Evolutionary conservation across 2,329 filamentous ascomycete genomes (phyloP), one percentile per base, ranked within the genome.

Genomic region (Myotisia sp.): DNA sequence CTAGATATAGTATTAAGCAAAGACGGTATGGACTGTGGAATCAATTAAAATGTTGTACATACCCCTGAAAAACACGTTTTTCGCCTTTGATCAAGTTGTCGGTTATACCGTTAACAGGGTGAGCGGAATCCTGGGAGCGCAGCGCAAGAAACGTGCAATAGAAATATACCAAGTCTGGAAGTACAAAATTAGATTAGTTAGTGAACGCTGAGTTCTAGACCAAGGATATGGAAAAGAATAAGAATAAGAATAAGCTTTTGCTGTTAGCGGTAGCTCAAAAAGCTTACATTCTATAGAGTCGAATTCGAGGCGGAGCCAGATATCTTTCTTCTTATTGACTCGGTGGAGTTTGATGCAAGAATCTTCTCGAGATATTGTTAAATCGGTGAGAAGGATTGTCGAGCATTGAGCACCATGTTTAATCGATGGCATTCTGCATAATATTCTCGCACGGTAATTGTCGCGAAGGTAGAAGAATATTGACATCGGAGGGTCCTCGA

Each of bases 301-400:
- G 48, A 74, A 75, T 20, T 66, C 64, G 8, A 75, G 51, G 33
- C 59, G 62, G 2, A 67, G 62, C 70, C 70, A 74, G 5, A 68
- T 45, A 13, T 63, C 53, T 14, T 62, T 4, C 53, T 49, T 16
- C 42, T 43, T 12, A 40, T 41, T 5, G 48, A 51, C 19, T 52
- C 50, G 28, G 53, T 32, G 49, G 36, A 64, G 39, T 22, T 56
- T 53, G 12, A 64, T 50, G 18, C 51, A 55, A 9, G 58, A 52
- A 1, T 52, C 57, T 3, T 49, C 39, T 22, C 60, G 54, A 20
- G 50, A 38, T 18, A 62, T 41, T 27, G 59, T 53, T 6, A 64
- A 43, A 33, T 63, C 53, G 7, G 65, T 68, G n/a, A n/a, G n/a
- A 7, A 74, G 48, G 1, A 67, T 64, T 9, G 68, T 53, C 41